Conservation (phyloP, 371 early-diverging fungal species). For the Lichtheimia corymbifera region DNA sequence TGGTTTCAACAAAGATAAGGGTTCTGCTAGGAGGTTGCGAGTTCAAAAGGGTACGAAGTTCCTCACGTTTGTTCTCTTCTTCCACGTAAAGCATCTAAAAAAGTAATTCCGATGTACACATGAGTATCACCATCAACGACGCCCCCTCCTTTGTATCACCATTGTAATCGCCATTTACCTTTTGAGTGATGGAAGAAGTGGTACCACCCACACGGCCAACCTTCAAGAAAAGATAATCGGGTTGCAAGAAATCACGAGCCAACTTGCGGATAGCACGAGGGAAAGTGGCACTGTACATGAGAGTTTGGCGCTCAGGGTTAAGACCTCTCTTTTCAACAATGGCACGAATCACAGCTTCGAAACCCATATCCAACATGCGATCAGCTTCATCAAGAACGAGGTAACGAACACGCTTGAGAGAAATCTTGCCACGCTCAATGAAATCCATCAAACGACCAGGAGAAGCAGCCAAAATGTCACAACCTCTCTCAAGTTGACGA, state of each 20-base stretch:
- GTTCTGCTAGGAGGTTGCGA: constrained; percentile 58
- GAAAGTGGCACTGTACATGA: constrained; percentile 99
- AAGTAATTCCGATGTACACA: constrained; percentile 19
- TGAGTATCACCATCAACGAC: constrained; percentile 50
- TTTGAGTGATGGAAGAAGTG: constrained; percentile 53
- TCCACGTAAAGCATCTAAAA: constrained; percentile 85
- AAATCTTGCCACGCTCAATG: constrained; percentile 77
- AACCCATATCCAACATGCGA: constrained; percentile 99
- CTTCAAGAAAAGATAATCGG: constrained; percentile 51
- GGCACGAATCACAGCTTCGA: constrained; percentile 92
- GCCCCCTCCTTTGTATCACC: constrained; percentile 63
- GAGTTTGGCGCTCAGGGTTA: constrained; percentile 89
- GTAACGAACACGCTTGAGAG: constrained; percentile 80
- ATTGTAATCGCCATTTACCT: constrained; percentile 14
- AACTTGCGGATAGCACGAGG: constrained; percentile 90
- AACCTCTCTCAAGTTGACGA: constrained; percentile 79
- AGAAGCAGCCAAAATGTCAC: constrained; percentile 96
- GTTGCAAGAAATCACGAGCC: constrained; percentile 88
- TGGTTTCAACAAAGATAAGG: constrained; percentile 86
- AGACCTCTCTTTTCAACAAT: constrained; percentile 83
- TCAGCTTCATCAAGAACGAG: constrained; percentile 98
- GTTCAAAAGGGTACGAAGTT: constrained; percentile 34
- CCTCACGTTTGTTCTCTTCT: constrained; percentile 57
- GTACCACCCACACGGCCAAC: constrained; percentile 61
- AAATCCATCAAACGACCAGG: constrained; percentile 98